Percentiles rank a stretch among this genome's conserved stretches.
phyloP scores from a whole-genome alignment of 441 rosid species.

The Populus hybrid region DNA sequence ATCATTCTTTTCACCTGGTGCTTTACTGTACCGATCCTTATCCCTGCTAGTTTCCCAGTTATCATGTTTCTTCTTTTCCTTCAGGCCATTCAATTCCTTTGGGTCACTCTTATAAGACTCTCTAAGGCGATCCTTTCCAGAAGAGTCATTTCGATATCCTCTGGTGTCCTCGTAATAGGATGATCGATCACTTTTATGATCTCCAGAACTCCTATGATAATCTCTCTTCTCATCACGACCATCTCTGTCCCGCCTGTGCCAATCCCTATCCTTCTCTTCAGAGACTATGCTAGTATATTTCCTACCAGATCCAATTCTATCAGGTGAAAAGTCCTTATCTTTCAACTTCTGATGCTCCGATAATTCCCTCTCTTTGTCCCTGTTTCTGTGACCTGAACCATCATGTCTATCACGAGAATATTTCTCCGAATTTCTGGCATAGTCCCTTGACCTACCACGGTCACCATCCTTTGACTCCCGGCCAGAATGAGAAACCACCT shows the following conservation, averaged over 20 bases:
- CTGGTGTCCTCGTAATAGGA: constrained; percentile 40
- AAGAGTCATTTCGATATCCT: constrained; percentile 31
- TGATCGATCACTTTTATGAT: constrained; percentile 33
- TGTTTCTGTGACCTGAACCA: constrained; percentile 39
- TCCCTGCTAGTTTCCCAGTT: constrained; percentile 36
- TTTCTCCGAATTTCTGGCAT: constrained; percentile 42
- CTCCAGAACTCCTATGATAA: constrained; percentile 41
- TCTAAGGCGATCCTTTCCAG: constrained; percentile 35
- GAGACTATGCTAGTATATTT: constrained; percentile 35
- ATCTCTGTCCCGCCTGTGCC: constrained; percentile 40
- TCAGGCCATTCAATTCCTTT: constrained; percentile 29
- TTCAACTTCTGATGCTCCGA: constrained; percentile 34
- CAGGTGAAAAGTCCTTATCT: constrained; percentile 45
- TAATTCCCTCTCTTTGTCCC: constrained; percentile 44
- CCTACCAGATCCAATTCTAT: constrained; percentile 47
- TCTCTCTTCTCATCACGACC: constrained; percentile 52
- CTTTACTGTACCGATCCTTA: constrained; percentile 40
- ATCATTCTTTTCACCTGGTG: constrained; percentile 34
- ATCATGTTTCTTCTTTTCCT: constrained; percentile 33
- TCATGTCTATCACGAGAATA: constrained; percentile 52
- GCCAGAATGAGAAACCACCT: constrained; percentile 37
- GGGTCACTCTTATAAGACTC: constrained; percentile 35
- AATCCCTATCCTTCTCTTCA: constrained; percentile 51
- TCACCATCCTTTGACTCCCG: constrained; percentile 47
- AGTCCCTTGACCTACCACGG: constrained; percentile 51